phyloP scores from a whole-genome alignment of 208 protist species.

The Kentomonas sorsogonicus region DNA sequence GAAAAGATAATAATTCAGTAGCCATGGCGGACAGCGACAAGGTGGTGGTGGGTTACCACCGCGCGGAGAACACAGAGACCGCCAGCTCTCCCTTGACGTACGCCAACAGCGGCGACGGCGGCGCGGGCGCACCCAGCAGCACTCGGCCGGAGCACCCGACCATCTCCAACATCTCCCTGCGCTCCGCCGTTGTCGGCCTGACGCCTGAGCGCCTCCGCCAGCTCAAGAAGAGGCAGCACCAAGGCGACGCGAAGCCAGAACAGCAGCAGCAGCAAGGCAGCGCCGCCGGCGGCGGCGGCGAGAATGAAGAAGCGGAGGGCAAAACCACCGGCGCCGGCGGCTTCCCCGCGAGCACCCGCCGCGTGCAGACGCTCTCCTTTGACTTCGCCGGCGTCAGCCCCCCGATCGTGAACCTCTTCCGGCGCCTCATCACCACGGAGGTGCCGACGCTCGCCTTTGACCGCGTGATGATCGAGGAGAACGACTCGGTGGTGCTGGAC shows the following conservation, averaged over 20 bases:
- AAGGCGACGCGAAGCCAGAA: background rate
- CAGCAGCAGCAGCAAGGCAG: slow-evolving; percentile 15
- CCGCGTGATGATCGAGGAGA: slow-evolving; percentile 95
- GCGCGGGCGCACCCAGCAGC: slow-evolving; percentile 48
- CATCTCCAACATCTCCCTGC: slow-evolving; percentile 71
- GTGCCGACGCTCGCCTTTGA: slow-evolving; percentile 98
- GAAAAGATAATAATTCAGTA: background rate
- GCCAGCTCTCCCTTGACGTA: slow-evolving; percentile 81
- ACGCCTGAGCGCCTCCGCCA: slow-evolving; percentile 5
- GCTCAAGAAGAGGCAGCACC: background rate
- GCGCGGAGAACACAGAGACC: slow-evolving; percentile 76
- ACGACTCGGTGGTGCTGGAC: slow-evolving; percentile 97
- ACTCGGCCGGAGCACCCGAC: slow-evolving; percentile 49
- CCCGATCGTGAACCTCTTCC: slow-evolving; percentile 96
- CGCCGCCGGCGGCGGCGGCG: slow-evolving; percentile 20
- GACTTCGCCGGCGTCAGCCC: slow-evolving; percentile 74
- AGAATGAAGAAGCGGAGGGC: slow-evolving; percentile 8
- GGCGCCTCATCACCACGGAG: slow-evolving; percentile 95
- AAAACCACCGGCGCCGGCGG: slow-evolving; percentile 13
- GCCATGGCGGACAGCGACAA: slow-evolving; percentile 29
- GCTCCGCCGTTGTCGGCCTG: slow-evolving; percentile 56
- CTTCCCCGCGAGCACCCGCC: slow-evolving; percentile 53
- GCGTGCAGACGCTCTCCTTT: slow-evolving; percentile 77
- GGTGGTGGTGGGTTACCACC: slow-evolving; percentile 67
- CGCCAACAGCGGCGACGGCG: slow-evolving; percentile 26